Evolutionary conservation across 106 monocot genomes (phyloP), one percentile per base, ranked within the genome.

Genomic region (Dendrobium nobile): DNA sequence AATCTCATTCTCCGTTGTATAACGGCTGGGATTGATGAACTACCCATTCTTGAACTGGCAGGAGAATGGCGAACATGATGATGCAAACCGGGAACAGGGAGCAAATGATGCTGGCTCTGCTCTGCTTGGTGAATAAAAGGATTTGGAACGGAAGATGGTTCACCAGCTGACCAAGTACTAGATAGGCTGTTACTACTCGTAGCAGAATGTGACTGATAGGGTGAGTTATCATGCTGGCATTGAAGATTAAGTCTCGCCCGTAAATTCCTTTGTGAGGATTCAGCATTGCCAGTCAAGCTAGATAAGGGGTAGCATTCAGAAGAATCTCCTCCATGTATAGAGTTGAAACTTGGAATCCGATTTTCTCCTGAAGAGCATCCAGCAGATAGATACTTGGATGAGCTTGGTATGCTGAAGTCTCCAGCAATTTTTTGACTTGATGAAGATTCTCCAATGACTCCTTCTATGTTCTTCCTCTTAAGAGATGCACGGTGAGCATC

Each of bases 391-490:
- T 86, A 75, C 64, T 18, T 80, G 8, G 86, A 82, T 72, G 84
- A 68, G 70, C 67, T 67, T 48, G 82, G 76, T 65, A 88, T 78
- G 80, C 73, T 88, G 75, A 84, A 56, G 67, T 37, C 37, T 64
- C 83, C 79, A 61, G 45, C 73, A 15, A 70, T 44, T 80, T 56
- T 83, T 79, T 82, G 72, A 78, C 84, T 86, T 40, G 78, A 26
- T 80, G 95, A 95, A 75, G 88, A 80, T 67, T 88, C 90, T 19
- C 88, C 92, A 55, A 78, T 42, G 75, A 85, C 64, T 75, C 86
- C 87, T 79, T 93, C 95, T 27, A 91, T 87, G 80, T 79, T 96
- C 82, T 96, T 96, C 67, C 95, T 91, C 77, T 96, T 96, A 67
- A 89, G 89, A 31, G 85, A 81, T 78, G 83, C 22, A 8, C 84